Percentiles rank a stretch among this genome's conserved stretches.
Evolutionary conservation across 73 alveolate genomes (phyloP).

Genomic region (Strombidium stylifer): DNA sequence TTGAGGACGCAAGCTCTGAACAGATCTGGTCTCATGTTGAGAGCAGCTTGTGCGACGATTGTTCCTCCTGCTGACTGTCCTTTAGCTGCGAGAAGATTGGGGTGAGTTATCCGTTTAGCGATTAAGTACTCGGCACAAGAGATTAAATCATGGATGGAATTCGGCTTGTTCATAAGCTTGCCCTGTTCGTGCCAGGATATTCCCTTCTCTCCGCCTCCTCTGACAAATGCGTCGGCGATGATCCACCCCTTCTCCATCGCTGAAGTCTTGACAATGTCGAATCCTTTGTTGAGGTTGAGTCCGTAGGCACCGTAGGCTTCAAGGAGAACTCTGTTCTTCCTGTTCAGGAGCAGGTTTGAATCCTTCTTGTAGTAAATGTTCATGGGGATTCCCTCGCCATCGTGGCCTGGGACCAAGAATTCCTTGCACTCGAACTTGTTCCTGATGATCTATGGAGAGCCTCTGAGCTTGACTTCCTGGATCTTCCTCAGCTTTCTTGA

Average conservation of each 20-base stretch:
- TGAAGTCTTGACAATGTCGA: constrained; percentile 58
- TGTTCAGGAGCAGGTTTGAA: constrained; percentile 6
- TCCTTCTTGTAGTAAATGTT: constrained; percentile 62
- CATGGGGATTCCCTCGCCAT: constrained; percentile 81
- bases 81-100: constrained; percentile 77
- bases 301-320: constrained; percentile 92
- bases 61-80: constrained; percentile 93
- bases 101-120: constrained; percentile 74
- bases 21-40: constrained; percentile 79
- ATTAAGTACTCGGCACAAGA: constrained; percentile 71
- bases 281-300: constrained; percentile 48
- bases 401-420: constrained; percentile 70
- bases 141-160: constrained; percentile 65
- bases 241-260: constrained; percentile 90
- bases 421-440: constrained; percentile 59
- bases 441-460: constrained; percentile 60
- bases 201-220: constrained; percentile 94
- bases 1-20: constrained; percentile 76
- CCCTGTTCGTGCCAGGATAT: constrained; percentile 84
- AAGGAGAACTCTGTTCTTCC: constrained; percentile 34
- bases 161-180: constrained; percentile 59
- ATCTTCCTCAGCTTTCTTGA: constrained; percentile 27
- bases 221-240: constrained; percentile 82
- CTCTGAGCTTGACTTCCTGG: constrained; percentile 54
- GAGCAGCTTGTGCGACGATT: constrained; percentile 67